Evolutionary conservation across 1,139 yeast genomes (phyloP).

Genomic region (Hanseniaspora sp.): DNA sequence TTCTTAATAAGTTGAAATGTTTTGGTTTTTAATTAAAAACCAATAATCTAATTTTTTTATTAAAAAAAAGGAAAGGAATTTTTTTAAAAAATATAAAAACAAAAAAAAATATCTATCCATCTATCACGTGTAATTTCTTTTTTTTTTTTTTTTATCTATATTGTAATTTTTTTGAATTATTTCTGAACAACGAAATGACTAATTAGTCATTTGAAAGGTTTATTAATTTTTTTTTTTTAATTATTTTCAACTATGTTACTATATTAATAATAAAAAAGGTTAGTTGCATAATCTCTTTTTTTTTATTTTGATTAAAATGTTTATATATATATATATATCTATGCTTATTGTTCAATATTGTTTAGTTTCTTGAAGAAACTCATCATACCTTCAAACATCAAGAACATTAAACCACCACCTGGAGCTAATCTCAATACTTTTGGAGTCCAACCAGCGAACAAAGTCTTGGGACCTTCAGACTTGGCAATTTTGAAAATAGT

Average conservation of each 20-base stretch:
- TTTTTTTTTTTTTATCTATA: background rate
- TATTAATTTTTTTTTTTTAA: too few species aligned
- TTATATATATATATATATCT: background rate
- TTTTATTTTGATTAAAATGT: background rate
- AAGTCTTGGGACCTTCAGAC: conserved; percentile 82
- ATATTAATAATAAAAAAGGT: background rate
- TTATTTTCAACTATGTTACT: background rate
- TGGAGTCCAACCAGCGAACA: conserved; percentile 91
- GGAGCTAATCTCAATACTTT: conserved; percentile 97
- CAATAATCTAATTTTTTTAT: too few species aligned
- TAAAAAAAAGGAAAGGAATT: too few species aligned
- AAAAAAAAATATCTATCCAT: too few species aligned
- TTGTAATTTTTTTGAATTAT: background rate
- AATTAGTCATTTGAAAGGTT: conserved; percentile 3
- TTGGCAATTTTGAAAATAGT: conserved; percentile 45
- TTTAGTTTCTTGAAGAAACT: conserved; percentile 59
- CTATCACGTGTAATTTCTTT: too few species aligned
- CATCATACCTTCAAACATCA: conserved; percentile 89
- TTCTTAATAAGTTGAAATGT: too few species aligned
- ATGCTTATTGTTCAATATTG: conserved; percentile 40
- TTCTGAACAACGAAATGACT: conserved; percentile 2
- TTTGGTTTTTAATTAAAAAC: background rate
- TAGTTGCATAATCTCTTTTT: too few species aligned
- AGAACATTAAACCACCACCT: conserved; percentile 95
- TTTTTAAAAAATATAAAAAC: too few species aligned